These are phyloP conservation scores for Mrakia hoshinonis DNA, from an alignment of 768 basidiomycete species.

Conservation along the genomic window DNA sequence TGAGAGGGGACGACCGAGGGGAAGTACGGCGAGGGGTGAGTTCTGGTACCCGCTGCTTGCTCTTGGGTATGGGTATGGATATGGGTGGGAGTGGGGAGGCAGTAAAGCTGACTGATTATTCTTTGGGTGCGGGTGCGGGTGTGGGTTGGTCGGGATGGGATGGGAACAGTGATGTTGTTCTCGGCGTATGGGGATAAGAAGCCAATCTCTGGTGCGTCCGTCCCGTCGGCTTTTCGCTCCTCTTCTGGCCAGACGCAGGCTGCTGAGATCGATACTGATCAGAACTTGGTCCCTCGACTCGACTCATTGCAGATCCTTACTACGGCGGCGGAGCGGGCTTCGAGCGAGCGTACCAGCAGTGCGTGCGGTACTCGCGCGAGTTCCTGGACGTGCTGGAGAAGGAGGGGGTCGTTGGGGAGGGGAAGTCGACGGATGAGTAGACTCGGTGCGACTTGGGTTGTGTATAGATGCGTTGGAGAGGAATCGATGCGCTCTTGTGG, in stretches of 20 bases:
- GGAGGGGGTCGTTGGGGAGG: background rate
- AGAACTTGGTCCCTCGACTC: background rate
- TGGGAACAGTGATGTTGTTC: slow-evolving; percentile 26
- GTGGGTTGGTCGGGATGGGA: too few species aligned
- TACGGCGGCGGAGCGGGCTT: slow-evolving; percentile 24
- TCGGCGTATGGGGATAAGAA: slow-evolving; percentile 17
- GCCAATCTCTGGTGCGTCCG: slow-evolving; percentile 4
- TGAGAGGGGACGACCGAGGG: background rate
- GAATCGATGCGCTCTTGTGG: too few species aligned
- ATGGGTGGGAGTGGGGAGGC: background rate
- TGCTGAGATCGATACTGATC: too few species aligned
- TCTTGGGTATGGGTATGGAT: background rate
- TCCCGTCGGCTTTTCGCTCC: background rate
- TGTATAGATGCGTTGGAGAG: too few species aligned
- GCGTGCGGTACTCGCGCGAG: slow-evolving; percentile 15
- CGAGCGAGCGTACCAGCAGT: slow-evolving; percentile 14
- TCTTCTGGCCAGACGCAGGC: background rate
- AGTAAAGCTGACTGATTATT: background rate
- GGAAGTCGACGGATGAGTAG: background rate
- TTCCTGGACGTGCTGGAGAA: slow-evolving; percentile 5
- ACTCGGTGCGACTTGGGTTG: too few species aligned
- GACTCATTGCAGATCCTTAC: slow-evolving; percentile 9
- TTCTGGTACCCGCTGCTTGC: too few species aligned
- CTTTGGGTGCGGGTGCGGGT: too few species aligned
- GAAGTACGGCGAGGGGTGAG: slow-evolving; percentile 5